Base-by-base conservation (phyloP, 2,329 filamentous ascomycete species). In the Ophiostoma sp. region DNA sequence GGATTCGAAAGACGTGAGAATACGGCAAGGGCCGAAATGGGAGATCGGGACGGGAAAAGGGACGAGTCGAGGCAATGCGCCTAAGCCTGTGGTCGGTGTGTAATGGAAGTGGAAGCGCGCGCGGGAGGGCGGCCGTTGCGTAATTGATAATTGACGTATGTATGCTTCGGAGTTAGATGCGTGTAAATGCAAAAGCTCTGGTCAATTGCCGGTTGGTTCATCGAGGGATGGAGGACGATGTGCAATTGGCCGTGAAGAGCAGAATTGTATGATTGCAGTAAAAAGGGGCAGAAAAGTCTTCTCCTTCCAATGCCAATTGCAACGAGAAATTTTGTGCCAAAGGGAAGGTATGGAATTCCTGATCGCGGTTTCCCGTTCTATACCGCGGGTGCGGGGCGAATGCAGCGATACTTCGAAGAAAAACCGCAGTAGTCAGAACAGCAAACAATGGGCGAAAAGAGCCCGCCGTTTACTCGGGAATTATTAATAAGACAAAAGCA, bases 301-400 rank as follows among this genome's bases (percentile, higher is more conserved):
- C 22, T 45, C 6, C n/a, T n/a, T 12, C 22, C 17, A 11, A 45
- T 22, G 69, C 19, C 55, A 63, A 61, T 63, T 5, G 55, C 22
- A 48, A 55, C 31, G 28, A 45, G 12, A 48, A 61, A 70, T 22
- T 28, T n/a, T 33, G 45, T 7, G 28, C 6, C 45, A 48, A 61
- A 61, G 19, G 48, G 68, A 42, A 57, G 36, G 36, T 61, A 36
- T 31, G 68, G 68, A 8, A 25, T 42, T 48, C 33, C n/a, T 1
- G 52, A 70, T 70, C 69, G 52, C 39, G 52, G 36, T n/a, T 45
- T 59, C 69, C 36, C 33, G 22, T 59, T 61, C 64, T 48, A n/a
- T 50, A 31, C 52, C 52, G 33, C 22, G 52, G 42, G 39, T 63
- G 69, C 69, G 69, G 69, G 69, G 69, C 69, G 36, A n/a, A 59